Base-by-base conservation (phyloP, 2,329 filamentous ascomycete genomes). In the Trichoderma sp. region DNA sequence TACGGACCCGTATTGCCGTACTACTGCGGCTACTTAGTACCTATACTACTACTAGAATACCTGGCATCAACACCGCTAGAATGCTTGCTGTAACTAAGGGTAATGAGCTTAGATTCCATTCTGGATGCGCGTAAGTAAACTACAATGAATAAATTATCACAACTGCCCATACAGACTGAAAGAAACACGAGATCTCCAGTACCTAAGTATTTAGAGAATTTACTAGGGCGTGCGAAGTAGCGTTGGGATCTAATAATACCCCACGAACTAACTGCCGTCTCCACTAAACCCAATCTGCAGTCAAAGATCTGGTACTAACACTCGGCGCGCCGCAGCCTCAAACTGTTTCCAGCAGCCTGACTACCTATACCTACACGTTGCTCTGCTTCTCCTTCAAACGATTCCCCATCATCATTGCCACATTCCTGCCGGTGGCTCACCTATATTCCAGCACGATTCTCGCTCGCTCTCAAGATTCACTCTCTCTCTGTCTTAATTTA, bases 401-500 rank as follows among this genome's bases (percentile, higher is more conserved):
- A 47, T 63, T 47, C 16, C 8, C 52, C 14, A 24, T 24, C 10
- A 27, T 21, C 31, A 35, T 63, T 31, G 33, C 24, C 47, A 53
- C 16, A 63, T 14, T 27, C 5, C 47, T 13, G 16, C 47, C 43
- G 33, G 14, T 37, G 59, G 43, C 49, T 53, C n/a, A 31, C 57
- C 31, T n/a, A 52, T 37, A 16, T 33, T 14, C 21, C 49, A 33
- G n/a, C 49, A 14, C 33, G 33, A 56, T 31, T 49, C 33, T 79
- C 70, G 79, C 82, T 68, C 84, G 83, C 10, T 47, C n/a, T 84
- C 84, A 62, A 80, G 85, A 73, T 79, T 85, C 72, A 76, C 77
- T 70, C 76, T 19, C 78, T 35, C 79, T 19, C n/a, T n/a, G 78
- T 72, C 74, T 77, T 70, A 70, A 76, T 52, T 73, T 79, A 65